Percentiles rank a stretch among this genome's conserved stretches.
phyloP scores from a whole-genome alignment of 257 asterid species.

The Jacaranda mimosifolia region DNA sequence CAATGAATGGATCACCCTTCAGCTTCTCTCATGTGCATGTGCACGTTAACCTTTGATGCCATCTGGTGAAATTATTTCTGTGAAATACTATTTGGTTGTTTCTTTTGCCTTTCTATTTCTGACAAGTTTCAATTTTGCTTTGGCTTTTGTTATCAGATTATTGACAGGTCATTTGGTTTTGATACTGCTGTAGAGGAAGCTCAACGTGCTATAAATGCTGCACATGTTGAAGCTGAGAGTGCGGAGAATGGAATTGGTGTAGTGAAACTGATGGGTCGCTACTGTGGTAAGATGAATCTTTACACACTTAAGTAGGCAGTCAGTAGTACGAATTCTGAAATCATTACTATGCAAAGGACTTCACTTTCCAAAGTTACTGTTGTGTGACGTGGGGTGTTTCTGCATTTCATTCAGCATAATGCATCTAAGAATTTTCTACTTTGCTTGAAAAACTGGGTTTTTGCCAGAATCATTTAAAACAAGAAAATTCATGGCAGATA shows the following conservation, averaged over 20 bases:
- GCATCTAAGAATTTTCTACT: not conserved
- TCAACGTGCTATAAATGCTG: slow-evolving; percentile 97
- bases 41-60: slow-evolving; percentile 18
- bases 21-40: slow-evolving; percentile 14
- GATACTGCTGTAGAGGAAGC: slow-evolving; percentile 98
- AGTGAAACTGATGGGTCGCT: slow-evolving; percentile 96
- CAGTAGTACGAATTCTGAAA: not conserved
- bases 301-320: slow-evolving; percentile 11
- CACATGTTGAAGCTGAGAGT: slow-evolving; percentile 95
- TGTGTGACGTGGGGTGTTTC: slow-evolving; percentile 10
- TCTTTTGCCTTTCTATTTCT: slow-evolving; percentile 29
- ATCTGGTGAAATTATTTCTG: slow-evolving; percentile 15
- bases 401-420: slow-evolving; percentile 9
- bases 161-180: slow-evolving; percentile 91
- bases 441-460: not conserved
- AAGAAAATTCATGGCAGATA: not conserved
- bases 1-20: slow-evolving; percentile 33
- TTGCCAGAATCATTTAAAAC: slow-evolving; percentile 6
- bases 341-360: slow-evolving; percentile 1
- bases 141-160: slow-evolving; percentile 66
- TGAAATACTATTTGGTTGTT: slow-evolving; percentile 1
- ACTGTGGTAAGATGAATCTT: slow-evolving; percentile 67
- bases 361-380: not conserved
- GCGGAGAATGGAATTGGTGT: slow-evolving; percentile 94
- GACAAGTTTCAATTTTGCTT: slow-evolving; percentile 22